Conservation (phyloP, 352 stramenopile genomes). For the Pythium chondricola region DNA sequence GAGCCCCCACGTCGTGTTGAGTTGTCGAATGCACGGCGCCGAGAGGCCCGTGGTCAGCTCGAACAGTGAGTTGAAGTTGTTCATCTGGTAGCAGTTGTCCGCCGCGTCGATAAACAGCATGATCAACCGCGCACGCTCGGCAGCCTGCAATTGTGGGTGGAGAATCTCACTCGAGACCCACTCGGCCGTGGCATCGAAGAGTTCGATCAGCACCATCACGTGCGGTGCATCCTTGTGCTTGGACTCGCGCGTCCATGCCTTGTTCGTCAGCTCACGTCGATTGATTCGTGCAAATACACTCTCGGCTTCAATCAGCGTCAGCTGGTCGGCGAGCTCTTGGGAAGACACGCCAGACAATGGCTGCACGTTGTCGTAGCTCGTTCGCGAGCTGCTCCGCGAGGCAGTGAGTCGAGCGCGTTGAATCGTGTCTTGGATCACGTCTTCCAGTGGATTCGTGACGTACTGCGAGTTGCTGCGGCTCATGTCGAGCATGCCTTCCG, state of each 20-base stretch:
- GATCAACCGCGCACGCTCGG: constrained; percentile 77
- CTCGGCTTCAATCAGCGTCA: constrained; percentile 77
- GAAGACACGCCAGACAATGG: constrained; percentile 54
- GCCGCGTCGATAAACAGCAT: constrained; percentile 80
- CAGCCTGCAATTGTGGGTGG: constrained; percentile 74
- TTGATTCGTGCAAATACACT: constrained; percentile 67
- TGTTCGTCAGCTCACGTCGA: constrained; percentile 78
- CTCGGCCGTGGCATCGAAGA: constrained; percentile 78
- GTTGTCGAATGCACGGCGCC: constrained; percentile 73
- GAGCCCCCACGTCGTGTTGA: constrained; percentile 80
- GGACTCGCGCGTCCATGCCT: constrained; percentile 76
- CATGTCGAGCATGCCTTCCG: constrained; percentile 7
- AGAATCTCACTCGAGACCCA: constrained; percentile 88
- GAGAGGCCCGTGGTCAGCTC: constrained; percentile 76
- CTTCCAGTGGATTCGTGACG: constrained; percentile 28
- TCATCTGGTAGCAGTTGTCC: constrained; percentile 78
- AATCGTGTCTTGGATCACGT: constrained; percentile 69
- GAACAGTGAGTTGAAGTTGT: constrained; percentile 89
- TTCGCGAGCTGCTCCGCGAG: constrained; percentile 55
- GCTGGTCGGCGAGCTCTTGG: constrained; percentile 71
- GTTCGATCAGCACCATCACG: constrained; percentile 79
- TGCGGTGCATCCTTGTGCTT: constrained; percentile 78
- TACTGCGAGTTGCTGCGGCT: neutral
- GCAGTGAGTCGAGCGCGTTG: constrained; percentile 48
- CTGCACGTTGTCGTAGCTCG: constrained; percentile 75